Percentiles rank a stretch among this genome's conserved stretches.
Conservation (phyloP, 805 yeast genomes). For the Peterozyma xylosa region DNA sequence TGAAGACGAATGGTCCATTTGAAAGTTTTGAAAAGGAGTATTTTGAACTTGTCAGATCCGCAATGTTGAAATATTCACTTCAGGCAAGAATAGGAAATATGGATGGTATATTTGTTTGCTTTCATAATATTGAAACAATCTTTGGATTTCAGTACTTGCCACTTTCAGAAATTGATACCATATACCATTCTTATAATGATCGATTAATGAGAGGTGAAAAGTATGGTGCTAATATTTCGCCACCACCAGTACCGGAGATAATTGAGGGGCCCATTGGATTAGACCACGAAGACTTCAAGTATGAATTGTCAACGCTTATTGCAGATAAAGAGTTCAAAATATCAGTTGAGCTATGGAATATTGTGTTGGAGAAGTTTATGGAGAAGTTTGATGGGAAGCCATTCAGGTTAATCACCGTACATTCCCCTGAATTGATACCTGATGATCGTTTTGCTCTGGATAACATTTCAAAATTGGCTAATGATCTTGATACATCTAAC, state of each 20-base stretch:
- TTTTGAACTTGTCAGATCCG: constrained; percentile 65
- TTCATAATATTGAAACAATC: constrained; percentile 71
- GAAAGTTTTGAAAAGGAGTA: constrained; percentile 84
- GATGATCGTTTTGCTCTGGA: constrained; percentile 5
- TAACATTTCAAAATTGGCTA: constrained; percentile 10
- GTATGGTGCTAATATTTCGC: neutral
- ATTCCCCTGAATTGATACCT: constrained; percentile 3
- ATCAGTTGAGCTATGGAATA: constrained; percentile 46
- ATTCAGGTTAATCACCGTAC: constrained; percentile 25
- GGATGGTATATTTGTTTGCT: constrained; percentile 95
- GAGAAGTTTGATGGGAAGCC: constrained; percentile 23
- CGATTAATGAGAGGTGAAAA: constrained; percentile 9
- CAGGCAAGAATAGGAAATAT: constrained; percentile 94
- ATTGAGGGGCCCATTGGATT: constrained; percentile 3
- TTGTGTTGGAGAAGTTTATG: constrained; percentile 31
- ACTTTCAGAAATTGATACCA: constrained; percentile 58
- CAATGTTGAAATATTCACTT: constrained; percentile 75
- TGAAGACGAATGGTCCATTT: constrained; percentile 49
- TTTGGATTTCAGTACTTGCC: constrained; percentile 92
- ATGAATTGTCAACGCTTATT: constrained; percentile 33
- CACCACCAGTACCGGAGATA: constrained; percentile 1
- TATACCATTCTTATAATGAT: constrained; percentile 42
- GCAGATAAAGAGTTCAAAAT: constrained; percentile 65
- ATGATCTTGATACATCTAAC: neutral
- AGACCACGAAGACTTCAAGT: constrained; percentile 18